Evolutionary conservation across 169 alveolate species (phyloP).

Genomic region (Theileria sp.): DNA sequence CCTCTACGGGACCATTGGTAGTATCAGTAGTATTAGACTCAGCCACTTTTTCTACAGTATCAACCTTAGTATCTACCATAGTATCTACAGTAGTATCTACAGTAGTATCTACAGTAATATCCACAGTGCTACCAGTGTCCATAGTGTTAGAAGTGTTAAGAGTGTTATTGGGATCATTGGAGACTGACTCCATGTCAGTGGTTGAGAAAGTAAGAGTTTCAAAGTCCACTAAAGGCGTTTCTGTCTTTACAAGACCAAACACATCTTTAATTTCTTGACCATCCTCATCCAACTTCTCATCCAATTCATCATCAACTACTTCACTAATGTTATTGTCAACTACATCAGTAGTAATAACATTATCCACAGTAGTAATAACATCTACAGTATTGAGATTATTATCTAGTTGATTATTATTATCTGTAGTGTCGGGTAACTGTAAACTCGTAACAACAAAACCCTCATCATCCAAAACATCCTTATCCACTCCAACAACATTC

Average conservation of each 20-base stretch:
- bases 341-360: too few species aligned
- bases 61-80: too few species aligned
- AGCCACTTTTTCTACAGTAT: neutral
- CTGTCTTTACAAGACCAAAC: neutral
- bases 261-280: neutral
- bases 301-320: neutral
- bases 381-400: neutral
- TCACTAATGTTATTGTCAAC: too few species aligned
- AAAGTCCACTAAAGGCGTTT: conserved; percentile 17
- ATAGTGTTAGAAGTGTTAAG: neutral
- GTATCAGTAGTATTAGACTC: neutral
- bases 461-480: too few species aligned
- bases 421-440: neutral
- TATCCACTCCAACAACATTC: too few species aligned
- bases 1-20: neutral
- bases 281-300: neutral
- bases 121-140: neutral
- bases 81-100: neutral
- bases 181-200: conserved; percentile 10
- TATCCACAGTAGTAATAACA: neutral
- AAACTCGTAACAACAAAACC: neutral
- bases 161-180: neutral
- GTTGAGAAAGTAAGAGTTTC: conserved; percentile 12
- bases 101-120: neutral
- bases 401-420: neutral